Evolutionary conservation across 2,329 filamentous ascomycete species (phyloP), one percentile per base, ranked within the genome.

Genomic region (Penicillium digitatum): DNA sequence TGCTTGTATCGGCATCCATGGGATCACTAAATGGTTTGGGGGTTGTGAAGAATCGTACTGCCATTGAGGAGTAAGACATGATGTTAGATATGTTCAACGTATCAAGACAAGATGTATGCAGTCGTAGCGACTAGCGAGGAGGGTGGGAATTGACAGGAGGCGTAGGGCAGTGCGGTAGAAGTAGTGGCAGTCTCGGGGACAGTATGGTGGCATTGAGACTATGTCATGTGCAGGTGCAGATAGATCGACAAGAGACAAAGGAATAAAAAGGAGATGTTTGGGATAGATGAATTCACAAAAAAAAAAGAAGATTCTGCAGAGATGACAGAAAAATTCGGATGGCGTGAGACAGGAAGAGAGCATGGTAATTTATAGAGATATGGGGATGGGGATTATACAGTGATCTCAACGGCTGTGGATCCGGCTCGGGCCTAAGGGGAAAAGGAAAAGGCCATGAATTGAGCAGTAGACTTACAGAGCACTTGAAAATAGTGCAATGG

Each of bases 141-240:
- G 82, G 66, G 89, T 95, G 76, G 85, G 83, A 66, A 95, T 86
- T 70, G 88, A 93, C 66, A 95, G 79, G 71, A 91, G 87, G 80
- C 89, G 89, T 77, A 95, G 79, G 71, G 89, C 88, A 74, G 87
- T 95, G 80, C 89, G 89, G 79, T 89, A 94, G 78, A 95, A 95
- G 78, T 95, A 95, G 73, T 95, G 90, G 69, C 89, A 95, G 75
- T 95, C 88, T 81, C 94, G 87, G 55, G 89, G 79, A 75, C 80
- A 95, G 74, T 90, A 93, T 67, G 81, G 75, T 79, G 88, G 88
- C 89, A 95, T 95, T 63, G 70, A 64, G 56, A 62, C 64, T 78
- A 81, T 79, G 81, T 75, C 77, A 66, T 63, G 59, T 61, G 57
- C 56, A 37, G 50, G 49, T 46, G 47, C 27, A 54, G 52, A 54